phyloP scores from a whole-genome alignment of 1,284 basidiomycete genomes.

The Ceratobasidium sp. region DNA sequence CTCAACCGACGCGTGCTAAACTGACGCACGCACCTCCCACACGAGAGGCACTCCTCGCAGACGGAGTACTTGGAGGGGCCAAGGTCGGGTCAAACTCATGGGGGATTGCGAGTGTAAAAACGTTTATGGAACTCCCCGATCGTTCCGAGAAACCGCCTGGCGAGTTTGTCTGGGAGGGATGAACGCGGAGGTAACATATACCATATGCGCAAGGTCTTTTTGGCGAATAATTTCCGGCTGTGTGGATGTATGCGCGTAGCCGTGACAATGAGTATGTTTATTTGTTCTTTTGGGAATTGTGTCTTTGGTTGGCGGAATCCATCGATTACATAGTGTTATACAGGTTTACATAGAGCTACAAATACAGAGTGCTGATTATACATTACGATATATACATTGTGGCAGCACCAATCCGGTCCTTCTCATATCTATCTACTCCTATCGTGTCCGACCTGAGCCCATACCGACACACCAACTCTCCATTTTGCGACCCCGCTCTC shows the following conservation, averaged over 20 bases:
- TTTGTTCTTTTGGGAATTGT: constrained; percentile 16
- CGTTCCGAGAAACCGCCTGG: constrained; percentile 1
- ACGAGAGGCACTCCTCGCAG: constrained; percentile 58
- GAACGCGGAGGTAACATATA: too few relatives aligned
- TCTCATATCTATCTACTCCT: too few relatives aligned
- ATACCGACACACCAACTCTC: background rate
- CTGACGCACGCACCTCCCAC: constrained; percentile 71
- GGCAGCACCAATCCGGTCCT: too few relatives aligned
- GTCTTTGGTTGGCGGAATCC: background rate
- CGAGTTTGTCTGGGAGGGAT: constrained; percentile 34
- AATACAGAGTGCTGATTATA: background rate
- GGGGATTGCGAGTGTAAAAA: constrained; percentile 83
- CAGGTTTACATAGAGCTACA: background rate
- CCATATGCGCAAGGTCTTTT: background rate
- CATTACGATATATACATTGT: too few relatives aligned
- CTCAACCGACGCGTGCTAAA: constrained; percentile 74
- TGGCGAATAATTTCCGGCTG: background rate
- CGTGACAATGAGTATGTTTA: constrained; percentile 27
- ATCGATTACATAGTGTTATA: background rate
- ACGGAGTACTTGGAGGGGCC: constrained; percentile 70
- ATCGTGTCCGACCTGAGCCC: background rate
- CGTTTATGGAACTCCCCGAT: constrained; percentile 66
- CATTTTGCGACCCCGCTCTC: background rate
- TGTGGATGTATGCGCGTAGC: background rate
- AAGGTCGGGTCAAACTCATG: constrained; percentile 81